These are phyloP conservation scores for Aspergillus sojae DNA, from an alignment of 2,329 filamentous ascomycete species.

Conservation along the genomic window DNA sequence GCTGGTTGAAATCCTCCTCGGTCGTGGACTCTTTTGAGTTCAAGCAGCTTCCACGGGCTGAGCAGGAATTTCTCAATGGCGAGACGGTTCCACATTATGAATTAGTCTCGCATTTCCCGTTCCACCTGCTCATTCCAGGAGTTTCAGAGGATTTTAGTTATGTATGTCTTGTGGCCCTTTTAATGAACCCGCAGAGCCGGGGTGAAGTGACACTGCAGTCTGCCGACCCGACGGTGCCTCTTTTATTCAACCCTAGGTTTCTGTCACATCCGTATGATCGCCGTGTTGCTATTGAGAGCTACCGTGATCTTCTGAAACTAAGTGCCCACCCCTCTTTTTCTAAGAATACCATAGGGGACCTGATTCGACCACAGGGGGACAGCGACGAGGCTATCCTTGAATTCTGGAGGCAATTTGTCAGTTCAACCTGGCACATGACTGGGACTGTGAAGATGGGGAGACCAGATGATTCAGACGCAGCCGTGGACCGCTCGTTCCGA, in stretches of 20 bases:
- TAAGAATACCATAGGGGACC: conserved; percentile 43
- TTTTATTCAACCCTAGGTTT: conserved; percentile 57
- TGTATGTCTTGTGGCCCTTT: conserved; percentile 48
- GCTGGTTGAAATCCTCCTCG: conserved; percentile 46
- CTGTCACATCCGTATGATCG: conserved; percentile 59
- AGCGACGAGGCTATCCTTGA: conserved; percentile 55
- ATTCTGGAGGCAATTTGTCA: conserved; percentile 49
- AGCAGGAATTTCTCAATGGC: conserved; percentile 50
- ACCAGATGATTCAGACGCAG: conserved; percentile 44
- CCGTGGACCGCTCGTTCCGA: conserved; percentile 50
- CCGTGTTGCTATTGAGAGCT: conserved; percentile 52
- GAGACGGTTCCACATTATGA: conserved; percentile 62
- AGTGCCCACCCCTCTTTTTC: conserved; percentile 47
- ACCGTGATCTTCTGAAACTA: conserved; percentile 48
- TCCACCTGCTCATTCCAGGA: conserved; percentile 46
- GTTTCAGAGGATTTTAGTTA: conserved; percentile 48
- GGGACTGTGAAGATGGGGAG: conserved; percentile 62
- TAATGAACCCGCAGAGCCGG: conserved; percentile 58
- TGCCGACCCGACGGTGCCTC: conserved; percentile 53
- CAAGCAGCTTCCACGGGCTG: conserved; percentile 47
- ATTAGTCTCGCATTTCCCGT: conserved; percentile 51
- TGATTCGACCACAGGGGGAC: conserved; percentile 19
- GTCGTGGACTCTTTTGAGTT: conserved; percentile 53
- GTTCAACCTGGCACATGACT: conserved; percentile 58
- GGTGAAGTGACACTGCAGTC: conserved; percentile 59